These are phyloP conservation scores for Chrysopogon serrulatus DNA, from an alignment of 176 grass and related monocot species.

Conservation along the genomic window DNA sequence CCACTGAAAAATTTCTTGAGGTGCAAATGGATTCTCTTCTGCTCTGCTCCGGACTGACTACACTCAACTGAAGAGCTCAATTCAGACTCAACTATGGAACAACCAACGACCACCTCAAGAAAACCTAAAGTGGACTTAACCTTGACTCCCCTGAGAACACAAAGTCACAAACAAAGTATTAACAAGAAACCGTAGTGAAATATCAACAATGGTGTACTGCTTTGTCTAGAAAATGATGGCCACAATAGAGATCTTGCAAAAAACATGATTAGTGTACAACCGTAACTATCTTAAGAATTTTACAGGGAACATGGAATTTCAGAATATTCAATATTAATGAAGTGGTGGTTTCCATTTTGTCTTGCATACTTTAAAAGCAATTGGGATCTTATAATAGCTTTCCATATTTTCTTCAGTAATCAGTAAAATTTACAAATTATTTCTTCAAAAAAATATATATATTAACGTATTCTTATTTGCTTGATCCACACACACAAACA, in stretches of 20 bases:
- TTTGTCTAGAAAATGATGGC: constrained; percentile 21
- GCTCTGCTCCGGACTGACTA: constrained; percentile 22
- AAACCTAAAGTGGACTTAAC: constrained; percentile 50
- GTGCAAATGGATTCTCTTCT: constrained; percentile 82
- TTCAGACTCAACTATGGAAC: constrained; percentile 48
- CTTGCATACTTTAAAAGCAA: not conserved
- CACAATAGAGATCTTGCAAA: constrained; percentile 1
- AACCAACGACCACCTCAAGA: constrained; percentile 69
- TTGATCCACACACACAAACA: not conserved
- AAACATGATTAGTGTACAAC: constrained; percentile 1
- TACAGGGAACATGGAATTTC: not conserved
- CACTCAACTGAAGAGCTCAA: constrained; percentile 42
- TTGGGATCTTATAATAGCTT: not conserved
- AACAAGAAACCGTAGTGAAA: constrained; percentile 22
- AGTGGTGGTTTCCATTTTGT: not conserved
- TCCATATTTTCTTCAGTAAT: not conserved
- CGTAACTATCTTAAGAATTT: not conserved
- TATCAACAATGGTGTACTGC: constrained; percentile 15
- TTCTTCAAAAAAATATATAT: not conserved
- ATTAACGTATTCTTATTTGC: not conserved
- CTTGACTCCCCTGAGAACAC: constrained; percentile 60
- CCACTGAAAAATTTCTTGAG: constrained; percentile 77
- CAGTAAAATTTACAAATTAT: not conserved
- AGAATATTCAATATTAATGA: not conserved
- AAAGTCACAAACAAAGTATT: not conserved